Evolutionary conservation across 108 stramenopile species (phyloP), one percentile per base, ranked within the genome.

Genomic region (Halocafeteria seosinensis): DNA sequence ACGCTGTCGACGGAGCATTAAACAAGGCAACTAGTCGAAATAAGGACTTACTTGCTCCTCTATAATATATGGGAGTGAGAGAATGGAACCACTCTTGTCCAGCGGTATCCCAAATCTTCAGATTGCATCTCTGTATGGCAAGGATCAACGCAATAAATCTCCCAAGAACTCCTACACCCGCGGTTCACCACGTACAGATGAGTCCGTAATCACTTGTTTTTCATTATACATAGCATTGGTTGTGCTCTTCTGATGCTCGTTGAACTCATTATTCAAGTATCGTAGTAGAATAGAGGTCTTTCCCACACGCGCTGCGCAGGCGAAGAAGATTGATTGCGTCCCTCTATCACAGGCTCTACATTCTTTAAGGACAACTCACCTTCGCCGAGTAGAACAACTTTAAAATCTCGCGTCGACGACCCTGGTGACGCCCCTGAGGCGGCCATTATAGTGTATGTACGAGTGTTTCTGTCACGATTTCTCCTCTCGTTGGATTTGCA

Each of bases 251-350:
- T 78, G 74, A 26, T 72, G 38, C 11, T 77, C 83, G 12, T 67
- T 37, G 65, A 76, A 84, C 1, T 63, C 66, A 42, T 72, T 68
- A 37, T 67, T 66, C 36, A 69, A 34, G 42, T 72, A 84, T 5
- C 78, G 58, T n/a, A 81, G 67, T 24, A 84, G 47, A 29, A 84
- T 84, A 25, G 80, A 81, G 17, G 83, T 84, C 37, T 84, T 84
- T 5, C 83, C 83, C 0, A 84, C 83, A 13, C 80, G 71, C 27
- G 78, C 64, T 62, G 62, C 62, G 62, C 42, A n/a, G 17, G 42
- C 42, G 42, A n/a, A 17, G n/a, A 47, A 17, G 42, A 21, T 17
- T 47, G 42, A n/a, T 47, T n/a, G n/a, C n/a, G n/a, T n/a, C n/a
- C n/a, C n/a, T n/a, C n/a, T n/a, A n/a, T n/a, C n/a, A n/a, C n/a